Evolutionary conservation across 1,284 basidiomycete genomes (phyloP), one percentile per base, ranked within the genome.

Genomic region (Trametes versicolor): DNA sequence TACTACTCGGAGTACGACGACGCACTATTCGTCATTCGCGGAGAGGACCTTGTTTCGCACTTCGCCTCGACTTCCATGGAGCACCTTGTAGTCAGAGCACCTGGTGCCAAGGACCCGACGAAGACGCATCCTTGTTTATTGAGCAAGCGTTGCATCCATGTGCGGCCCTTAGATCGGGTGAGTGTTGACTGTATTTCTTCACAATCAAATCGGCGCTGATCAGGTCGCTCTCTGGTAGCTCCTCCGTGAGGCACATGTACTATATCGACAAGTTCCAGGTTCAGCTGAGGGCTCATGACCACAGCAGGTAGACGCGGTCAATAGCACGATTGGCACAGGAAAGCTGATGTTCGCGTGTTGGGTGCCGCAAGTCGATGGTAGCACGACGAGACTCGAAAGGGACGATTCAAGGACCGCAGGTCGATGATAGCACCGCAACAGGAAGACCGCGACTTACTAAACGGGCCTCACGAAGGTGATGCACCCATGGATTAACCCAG

Each of bases 321-420:
- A 36, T 36, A 36, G 97, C 95, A 63, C 91, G 87, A 51, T 32
- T 32, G 29, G 29, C 29, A 8, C 4, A 32, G 29, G 29, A 32
- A 32, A n/a, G n/a, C n/a, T 32, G 29, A 32, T 32, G n/a, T n/a
- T n/a, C n/a, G n/a, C n/a, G n/a, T n/a, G n/a, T 32, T 8, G 29
- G 8, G 8, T 32, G 8, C 29, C 29, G 29, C 29, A 32, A 8
- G 29, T 32, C 29, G 29, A 32, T 32, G 29, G 29, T 32, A 32
- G 29, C 29, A 32, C 29, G 29, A 8, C 29, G 29, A n/a, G n/a
- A n/a, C n/a, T n/a, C n/a, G n/a, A n/a, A n/a, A n/a, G n/a, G n/a
- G n/a, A n/a, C n/a, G n/a, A n/a, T n/a, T n/a, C n/a, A n/a, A n/a
- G n/a, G n/a, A n/a, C 29, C 29, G 29, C 29, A 32, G 29, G 29